Conservation (phyloP, 768 basidiomycete species). For the Pisolithus marmoratus region DNA sequence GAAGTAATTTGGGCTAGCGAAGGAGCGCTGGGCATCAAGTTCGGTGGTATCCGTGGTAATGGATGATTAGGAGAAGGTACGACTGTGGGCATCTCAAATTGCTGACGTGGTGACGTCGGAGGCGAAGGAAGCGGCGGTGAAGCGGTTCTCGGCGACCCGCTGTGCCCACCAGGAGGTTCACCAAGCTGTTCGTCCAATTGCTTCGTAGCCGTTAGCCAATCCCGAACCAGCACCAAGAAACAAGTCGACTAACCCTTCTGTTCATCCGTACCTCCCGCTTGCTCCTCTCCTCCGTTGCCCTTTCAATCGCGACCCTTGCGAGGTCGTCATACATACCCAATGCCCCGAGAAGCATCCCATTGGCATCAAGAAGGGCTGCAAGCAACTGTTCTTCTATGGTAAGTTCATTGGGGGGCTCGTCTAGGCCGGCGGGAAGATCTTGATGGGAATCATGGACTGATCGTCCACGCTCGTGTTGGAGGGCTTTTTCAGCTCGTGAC, state of each 20-base stretch:
- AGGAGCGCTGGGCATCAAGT: slow-evolving; percentile 13
- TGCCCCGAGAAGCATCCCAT: slow-evolving; percentile 63
- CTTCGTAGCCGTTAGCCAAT: slow-evolving; percentile 5
- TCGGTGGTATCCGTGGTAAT: slow-evolving; percentile 34
- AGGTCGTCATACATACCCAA: slow-evolving; percentile 76
- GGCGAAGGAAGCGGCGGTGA: slow-evolving; percentile 21
- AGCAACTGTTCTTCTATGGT: slow-evolving; percentile 76
- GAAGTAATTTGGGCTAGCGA: slow-evolving; percentile 9
- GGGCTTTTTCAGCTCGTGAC: slow-evolving; percentile 39
- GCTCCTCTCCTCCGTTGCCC: slow-evolving; percentile 60
- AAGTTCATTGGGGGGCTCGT: slow-evolving; percentile 35
- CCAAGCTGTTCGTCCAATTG: slow-evolving; percentile 17
- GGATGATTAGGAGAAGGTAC: slow-evolving; percentile 30
- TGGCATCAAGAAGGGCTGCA: slow-evolving; percentile 65
- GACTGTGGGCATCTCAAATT: slow-evolving; percentile 25
- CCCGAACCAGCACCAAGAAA: not conserved
- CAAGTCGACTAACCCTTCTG: slow-evolving; percentile 45
- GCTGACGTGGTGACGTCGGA: slow-evolving; percentile 26
- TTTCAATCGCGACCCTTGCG: slow-evolving; percentile 54
- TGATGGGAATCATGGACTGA: slow-evolving; percentile 16
- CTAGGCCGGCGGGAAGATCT: slow-evolving; percentile 20
- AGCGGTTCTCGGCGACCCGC: slow-evolving; percentile 25
- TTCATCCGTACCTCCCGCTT: slow-evolving; percentile 62
- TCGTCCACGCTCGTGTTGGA: slow-evolving; percentile 11
- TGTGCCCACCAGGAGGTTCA: slow-evolving; percentile 15